A percentile compares a stretch with the other conserved stretches of the same genome.
Conservation (phyloP, 306 rosid genomes). For the Ceratonia siliqua region DNA sequence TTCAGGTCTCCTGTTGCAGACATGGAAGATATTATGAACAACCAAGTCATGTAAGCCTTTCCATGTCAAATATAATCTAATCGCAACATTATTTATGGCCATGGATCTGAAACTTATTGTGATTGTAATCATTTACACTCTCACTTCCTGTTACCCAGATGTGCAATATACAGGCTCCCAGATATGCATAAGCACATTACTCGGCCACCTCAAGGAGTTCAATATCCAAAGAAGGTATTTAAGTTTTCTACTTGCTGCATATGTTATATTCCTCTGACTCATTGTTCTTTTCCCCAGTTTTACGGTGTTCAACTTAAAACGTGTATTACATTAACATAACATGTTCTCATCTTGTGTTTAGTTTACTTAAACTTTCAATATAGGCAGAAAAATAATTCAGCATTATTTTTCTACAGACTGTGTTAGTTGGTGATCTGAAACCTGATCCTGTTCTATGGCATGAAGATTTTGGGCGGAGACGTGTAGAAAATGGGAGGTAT, state of each 20-base stretch:
- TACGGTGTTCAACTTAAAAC: not conserved
- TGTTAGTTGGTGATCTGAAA: conserved; percentile 64
- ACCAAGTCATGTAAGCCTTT: conserved; percentile 86
- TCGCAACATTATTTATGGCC: conserved; percentile 6
- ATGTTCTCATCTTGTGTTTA: not conserved
- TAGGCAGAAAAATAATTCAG: not conserved
- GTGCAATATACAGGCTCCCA: conserved; percentile 83
- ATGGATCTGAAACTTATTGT: not conserved
- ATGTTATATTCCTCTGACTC: not conserved
- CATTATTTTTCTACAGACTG: conserved; percentile 46
- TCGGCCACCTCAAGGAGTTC: conserved; percentile 76
- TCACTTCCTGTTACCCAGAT: conserved; percentile 48
- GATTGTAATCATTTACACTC: not conserved
- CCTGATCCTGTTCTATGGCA: conserved; percentile 89
- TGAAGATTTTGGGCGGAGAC: conserved; percentile 76
- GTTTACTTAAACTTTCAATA: conserved; percentile 10
- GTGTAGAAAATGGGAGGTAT: conserved; percentile 51
- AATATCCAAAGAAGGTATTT: conserved; percentile 72
- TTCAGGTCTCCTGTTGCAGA: conserved; percentile 86
- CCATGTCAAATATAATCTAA: not conserved
- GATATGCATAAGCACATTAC: conserved; percentile 71
- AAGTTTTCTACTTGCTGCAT: conserved; percentile 17
- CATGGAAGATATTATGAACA: conserved; percentile 91
- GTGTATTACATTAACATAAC: not conserved
- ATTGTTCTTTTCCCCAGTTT: not conserved